Base-by-base conservation (phyloP, 2,329 filamentous ascomycete species). In the Dichotomopilus funicola region DNA sequence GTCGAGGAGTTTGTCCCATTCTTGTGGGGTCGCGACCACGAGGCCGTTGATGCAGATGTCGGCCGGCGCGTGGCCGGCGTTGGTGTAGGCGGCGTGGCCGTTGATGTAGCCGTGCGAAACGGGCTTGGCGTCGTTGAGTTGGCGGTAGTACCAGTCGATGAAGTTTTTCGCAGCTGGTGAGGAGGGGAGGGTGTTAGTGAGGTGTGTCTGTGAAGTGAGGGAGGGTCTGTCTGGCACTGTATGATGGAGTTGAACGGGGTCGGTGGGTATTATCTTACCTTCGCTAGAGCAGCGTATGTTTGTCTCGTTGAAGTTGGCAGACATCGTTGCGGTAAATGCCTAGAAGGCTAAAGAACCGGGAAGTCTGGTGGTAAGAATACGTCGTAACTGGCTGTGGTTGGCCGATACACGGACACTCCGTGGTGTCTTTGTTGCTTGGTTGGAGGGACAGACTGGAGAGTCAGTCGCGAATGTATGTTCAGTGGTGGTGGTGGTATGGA, bases 1-100 rank as follows among this genome's bases (percentile, higher is more conserved):
- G 55, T 84, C 78, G 61, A 91, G 87, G 34, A 90, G 78, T 13
- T 78, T 77, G 63, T 86, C 82, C 64, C 91, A 86, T 45, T 84
- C 83, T 50, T 75, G 72, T 0, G 85, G 85, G 54, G 82, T 78
- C 37, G 79, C 70, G 40, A 89, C 73, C 2, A 81, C 71, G 48
- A 84, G 83, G 64, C 91, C 90, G 73, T 95, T 95, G 77, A 91
- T 86, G 64, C 83, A 81, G 65, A 96, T 91, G 67, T 85, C 82
- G 51, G 88, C 78, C 37, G 76, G 75, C 31, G 76, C 72, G 58
- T 76, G 73, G n/a, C 56, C 57, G 9, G 79, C 73, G 10, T 69
- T 58, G n/a, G 66, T 66, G 60, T 82, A 80, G 57, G 77, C 73
- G 9, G 77, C 63, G 31, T 79, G 80, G 50, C 77, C 71, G 67